Evolutionary conservation across 208 protist genomes (phyloP), one percentile per base, ranked within the genome.

Genomic region (Phytomonas serpens): DNA sequence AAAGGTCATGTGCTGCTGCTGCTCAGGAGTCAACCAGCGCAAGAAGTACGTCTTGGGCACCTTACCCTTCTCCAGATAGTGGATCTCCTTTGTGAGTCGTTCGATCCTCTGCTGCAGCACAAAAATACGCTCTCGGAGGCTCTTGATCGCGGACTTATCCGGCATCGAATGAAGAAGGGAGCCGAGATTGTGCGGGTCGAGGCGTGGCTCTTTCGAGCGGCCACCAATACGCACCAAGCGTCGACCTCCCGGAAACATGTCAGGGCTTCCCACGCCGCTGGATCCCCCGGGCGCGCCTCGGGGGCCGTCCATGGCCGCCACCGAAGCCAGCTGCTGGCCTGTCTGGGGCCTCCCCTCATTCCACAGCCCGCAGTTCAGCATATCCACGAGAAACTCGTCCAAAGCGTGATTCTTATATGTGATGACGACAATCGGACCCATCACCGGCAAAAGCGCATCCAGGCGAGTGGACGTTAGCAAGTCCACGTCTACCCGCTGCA

Each of bases 361-460:
- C 89, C 92, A 96, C 36, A 94, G 76, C 9, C 82, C 77, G 67
- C 79, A 84, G 30, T 88, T 71, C 19, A 96, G 81, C 51, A 96
- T 72, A 65, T 96, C 92, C 0, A 93, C 76, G 30, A 96, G 88
- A 67, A 96, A 96, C 78, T 97, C 91, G 73, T 98, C 96, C 27
- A 98, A 80, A n/a, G 96, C 94, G 75, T 98, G 96, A 76, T 98
- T 98, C 69, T 97, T 98, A 78, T 94, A 97, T 71, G 93, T 98
- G 73, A 98, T 92, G 31, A 96, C 84, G 13, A 98, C 87, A 34
- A 98, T 90, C 42, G 93, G 93, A 0, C 89, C 88, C 30, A 93
- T 82, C 19, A 68, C 73, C n/a, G 89, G 90, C 61, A 93, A 77
- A 72, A 95, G 73, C 23, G 89, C 76, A 34, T 80, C 80, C 57